Base-by-base conservation (phyloP, 768 basidiomycete genomes). In the Tylopilus balloui region DNA sequence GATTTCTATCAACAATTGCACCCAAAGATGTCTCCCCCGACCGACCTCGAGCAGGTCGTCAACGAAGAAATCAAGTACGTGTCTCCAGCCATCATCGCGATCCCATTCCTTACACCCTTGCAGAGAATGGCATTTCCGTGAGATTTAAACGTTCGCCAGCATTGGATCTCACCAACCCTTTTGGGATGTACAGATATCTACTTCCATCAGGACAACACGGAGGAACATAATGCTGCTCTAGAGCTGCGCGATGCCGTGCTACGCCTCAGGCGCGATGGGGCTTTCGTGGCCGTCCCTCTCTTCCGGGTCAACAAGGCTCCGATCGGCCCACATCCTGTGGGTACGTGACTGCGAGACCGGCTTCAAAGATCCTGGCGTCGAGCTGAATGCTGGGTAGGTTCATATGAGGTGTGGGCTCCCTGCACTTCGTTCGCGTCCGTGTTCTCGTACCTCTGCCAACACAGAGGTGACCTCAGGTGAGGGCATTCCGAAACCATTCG, bases 61-160 rank as follows among this genome's bases (percentile, higher is more conserved):
- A 76, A 79, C 6, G 63, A 70, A 4, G 85, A 87, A 55, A 73
- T 87, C 61, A 84, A 83, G 84, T 84, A 51, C 19, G 77, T 60
- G 70, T 50, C 29, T 0, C 23, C 14, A 32, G 10, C 11, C 29
- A 3, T 20, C 14, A 5, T 48, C 28, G 25, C 35, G 20, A 21
- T 29, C 37, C 24, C 15, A 13, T 2, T 12, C 4, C 9, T 1
- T 10, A 19, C 25, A 12, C 24, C 39, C 44, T 3, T 23, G 17
- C 57, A 86, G 86, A 63, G 86, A 88, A 62, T 88, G 86, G 86
- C 86, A 88, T 59, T 88, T 88, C 59, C 86, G 86, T 86, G 61
- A 58, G 80, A 66, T n/a, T 6, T 39, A 5, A 14, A 45, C 35
- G 14, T 17, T 27, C 15, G 11, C 32, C 24, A 6, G 19, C 32